Percentiles rank a stretch among this genome's conserved stretches.
Evolutionary conservation across 202 grass and related monocot genomes (phyloP).

Genomic region (Hordeum pubiflorum): DNA sequence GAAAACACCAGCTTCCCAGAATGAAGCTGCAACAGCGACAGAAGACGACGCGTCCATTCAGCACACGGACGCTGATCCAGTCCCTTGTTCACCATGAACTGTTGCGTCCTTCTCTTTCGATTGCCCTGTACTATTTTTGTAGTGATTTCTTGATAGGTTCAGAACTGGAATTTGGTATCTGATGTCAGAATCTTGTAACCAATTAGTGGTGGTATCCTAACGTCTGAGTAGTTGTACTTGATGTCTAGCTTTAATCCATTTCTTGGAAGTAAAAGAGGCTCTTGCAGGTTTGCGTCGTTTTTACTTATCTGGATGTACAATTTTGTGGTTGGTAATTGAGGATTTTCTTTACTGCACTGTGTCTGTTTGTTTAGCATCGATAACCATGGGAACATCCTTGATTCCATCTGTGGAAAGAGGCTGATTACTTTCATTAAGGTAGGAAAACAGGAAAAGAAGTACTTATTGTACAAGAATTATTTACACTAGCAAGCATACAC

Average conservation of each 20-base stretch:
- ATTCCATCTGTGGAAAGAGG: too few species aligned
- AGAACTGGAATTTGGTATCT: background rate
- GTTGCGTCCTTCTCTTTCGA: background rate
- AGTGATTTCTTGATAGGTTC: slow-evolving; percentile 1
- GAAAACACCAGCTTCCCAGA: slow-evolving; percentile 10
- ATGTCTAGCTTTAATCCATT: background rate
- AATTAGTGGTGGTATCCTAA: background rate
- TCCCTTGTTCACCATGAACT: slow-evolving; percentile 37
- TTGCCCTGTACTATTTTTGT: background rate
- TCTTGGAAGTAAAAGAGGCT: background rate
- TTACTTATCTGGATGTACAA: background rate
- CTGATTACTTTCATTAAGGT: too few species aligned
- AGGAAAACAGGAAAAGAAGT: too few species aligned
- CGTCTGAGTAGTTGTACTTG: background rate
- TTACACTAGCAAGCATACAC: too few species aligned
- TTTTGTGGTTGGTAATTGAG: background rate
- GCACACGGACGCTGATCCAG: slow-evolving; percentile 22
- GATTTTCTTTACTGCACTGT: too few species aligned
- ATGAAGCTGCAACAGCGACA: slow-evolving; percentile 17
- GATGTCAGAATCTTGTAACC: background rate
- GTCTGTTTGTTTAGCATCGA: too few species aligned
- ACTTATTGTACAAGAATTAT: too few species aligned
- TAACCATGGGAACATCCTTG: too few species aligned
- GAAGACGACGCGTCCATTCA: slow-evolving; percentile 45
- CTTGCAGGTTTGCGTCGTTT: background rate